Conservation (phyloP, 2,329 filamentous ascomycete genomes). For the Neofusicoccum sp. region DNA sequence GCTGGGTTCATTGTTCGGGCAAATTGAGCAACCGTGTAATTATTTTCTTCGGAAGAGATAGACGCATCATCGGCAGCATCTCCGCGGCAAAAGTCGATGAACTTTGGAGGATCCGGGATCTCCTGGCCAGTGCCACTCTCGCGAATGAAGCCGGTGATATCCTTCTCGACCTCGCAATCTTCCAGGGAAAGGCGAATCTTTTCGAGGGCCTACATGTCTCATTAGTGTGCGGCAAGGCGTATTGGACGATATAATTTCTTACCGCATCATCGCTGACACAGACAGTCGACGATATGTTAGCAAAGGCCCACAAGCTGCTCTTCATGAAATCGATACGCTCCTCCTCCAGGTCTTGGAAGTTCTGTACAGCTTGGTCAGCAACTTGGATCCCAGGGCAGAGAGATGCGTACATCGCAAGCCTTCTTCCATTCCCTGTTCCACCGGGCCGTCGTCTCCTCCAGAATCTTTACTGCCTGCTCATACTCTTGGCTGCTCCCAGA, state of each 20-base stretch:
- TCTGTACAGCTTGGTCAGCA: constrained; percentile 51
- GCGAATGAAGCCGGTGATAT: constrained; percentile 84
- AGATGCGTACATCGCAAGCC: constrained; percentile 66
- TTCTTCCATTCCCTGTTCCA: constrained; percentile 99
- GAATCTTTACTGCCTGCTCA: constrained; percentile 83
- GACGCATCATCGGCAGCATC: constrained; percentile 78
- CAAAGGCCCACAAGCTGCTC: constrained; percentile 96
- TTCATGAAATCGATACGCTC: constrained; percentile 96
- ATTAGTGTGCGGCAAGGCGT: constrained; percentile 17
- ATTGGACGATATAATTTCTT: neutral
- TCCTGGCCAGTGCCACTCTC: constrained; percentile 91
- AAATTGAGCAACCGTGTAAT: constrained; percentile 94
- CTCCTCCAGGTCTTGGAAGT: constrained; percentile 98
- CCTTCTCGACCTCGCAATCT: constrained; percentile 94
- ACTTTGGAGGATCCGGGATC: constrained; percentile 94
- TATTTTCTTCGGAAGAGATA: constrained; percentile 79
- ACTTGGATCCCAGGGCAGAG: constrained; percentile 13
- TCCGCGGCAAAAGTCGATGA: constrained; percentile 97
- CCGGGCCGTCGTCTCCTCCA: constrained; percentile 90
- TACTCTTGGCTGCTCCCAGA: constrained; percentile 91
- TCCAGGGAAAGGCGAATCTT: constrained; percentile 92
- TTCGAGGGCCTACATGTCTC: constrained; percentile 69
- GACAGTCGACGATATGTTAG: constrained; percentile 94
- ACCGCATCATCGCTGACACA: constrained; percentile 92
- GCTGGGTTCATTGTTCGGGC: constrained; percentile 92